phyloP scores from a whole-genome alignment of 2,329 filamentous ascomycete species.

The Chaetothyriales sp. region DNA sequence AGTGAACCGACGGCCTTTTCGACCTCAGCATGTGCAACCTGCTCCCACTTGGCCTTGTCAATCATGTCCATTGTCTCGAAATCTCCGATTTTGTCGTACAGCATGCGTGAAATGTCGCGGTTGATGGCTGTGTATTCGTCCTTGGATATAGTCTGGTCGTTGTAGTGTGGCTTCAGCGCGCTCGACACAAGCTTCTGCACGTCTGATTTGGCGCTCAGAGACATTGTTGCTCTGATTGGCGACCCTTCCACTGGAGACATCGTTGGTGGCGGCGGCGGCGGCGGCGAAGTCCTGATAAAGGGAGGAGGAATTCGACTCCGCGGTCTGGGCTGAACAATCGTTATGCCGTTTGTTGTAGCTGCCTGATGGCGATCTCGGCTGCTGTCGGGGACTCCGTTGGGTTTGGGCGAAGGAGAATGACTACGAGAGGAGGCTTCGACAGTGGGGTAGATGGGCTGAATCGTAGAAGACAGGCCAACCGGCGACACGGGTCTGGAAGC shows the following conservation, averaged over 20 bases:
- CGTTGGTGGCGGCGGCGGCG: constrained; percentile 21
- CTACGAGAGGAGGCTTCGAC: constrained; percentile 46
- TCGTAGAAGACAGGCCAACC: constrained; percentile 53
- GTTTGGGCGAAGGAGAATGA: neutral
- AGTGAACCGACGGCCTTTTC: constrained; percentile 42
- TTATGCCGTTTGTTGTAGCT: constrained; percentile 3
- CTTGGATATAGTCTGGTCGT: constrained; percentile 63
- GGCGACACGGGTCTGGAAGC: constrained; percentile 49
- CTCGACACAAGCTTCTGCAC: constrained; percentile 78
- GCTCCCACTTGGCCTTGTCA: constrained; percentile 58
- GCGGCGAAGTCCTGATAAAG: constrained; percentile 20
- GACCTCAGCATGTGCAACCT: constrained; percentile 65
- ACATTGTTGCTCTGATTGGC: constrained; percentile 52
- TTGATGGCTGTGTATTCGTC: constrained; percentile 92
- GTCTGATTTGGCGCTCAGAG: constrained; percentile 71
- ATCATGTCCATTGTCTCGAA: constrained; percentile 49
- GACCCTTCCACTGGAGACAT: constrained; percentile 44
- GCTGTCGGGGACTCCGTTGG: neutral
- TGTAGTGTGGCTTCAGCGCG: constrained; percentile 71
- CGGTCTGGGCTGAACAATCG: constrained; percentile 14
- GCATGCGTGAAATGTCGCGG: constrained; percentile 68
- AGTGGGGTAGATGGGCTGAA: constrained; percentile 61
- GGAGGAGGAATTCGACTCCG: constrained; percentile 20
- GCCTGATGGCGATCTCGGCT: neutral
- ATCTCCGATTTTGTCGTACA: constrained; percentile 58